phyloP scores from a whole-genome alignment of 148 eudicot species.

The Rhododendron simsii region DNA sequence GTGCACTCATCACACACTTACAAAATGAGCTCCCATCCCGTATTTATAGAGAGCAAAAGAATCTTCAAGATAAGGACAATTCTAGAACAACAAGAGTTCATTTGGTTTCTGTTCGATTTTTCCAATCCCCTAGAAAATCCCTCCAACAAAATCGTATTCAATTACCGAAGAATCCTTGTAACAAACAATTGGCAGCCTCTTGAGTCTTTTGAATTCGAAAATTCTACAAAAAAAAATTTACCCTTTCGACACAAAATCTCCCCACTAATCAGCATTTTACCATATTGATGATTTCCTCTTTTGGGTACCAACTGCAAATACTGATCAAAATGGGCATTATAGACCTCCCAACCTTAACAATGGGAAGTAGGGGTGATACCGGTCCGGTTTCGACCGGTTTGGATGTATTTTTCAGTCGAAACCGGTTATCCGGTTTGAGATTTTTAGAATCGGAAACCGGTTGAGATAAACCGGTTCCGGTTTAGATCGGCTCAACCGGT shows the following conservation, averaged over 20 bases:
- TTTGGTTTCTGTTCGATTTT: background rate
- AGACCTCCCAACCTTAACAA: background rate
- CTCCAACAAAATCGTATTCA: background rate
- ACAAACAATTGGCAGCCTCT: background rate
- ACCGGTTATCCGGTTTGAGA: too few relatives aligned
- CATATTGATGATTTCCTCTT: background rate
- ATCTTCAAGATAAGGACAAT: background rate
- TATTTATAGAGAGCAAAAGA: background rate
- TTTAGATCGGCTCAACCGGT: too few relatives aligned
- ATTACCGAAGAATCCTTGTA: background rate
- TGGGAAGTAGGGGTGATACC: too few relatives aligned
- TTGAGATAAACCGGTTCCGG: too few relatives aligned
- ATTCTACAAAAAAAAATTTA: background rate
- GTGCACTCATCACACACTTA: background rate
- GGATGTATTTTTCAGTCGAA: too few relatives aligned
- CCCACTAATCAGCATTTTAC: background rate
- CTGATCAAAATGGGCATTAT: background rate
- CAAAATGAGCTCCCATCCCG: background rate
- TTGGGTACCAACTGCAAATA: background rate
- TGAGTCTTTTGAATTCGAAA: background rate
- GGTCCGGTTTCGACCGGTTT: too few relatives aligned
- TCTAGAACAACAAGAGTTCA: background rate
- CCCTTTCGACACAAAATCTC: background rate
- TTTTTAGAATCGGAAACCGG: too few relatives aligned
- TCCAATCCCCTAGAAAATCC: background rate